These are phyloP conservation scores for Cercospora sp. DNA, from an alignment of 2,329 filamentous ascomycete species.

Conservation along the genomic window DNA sequence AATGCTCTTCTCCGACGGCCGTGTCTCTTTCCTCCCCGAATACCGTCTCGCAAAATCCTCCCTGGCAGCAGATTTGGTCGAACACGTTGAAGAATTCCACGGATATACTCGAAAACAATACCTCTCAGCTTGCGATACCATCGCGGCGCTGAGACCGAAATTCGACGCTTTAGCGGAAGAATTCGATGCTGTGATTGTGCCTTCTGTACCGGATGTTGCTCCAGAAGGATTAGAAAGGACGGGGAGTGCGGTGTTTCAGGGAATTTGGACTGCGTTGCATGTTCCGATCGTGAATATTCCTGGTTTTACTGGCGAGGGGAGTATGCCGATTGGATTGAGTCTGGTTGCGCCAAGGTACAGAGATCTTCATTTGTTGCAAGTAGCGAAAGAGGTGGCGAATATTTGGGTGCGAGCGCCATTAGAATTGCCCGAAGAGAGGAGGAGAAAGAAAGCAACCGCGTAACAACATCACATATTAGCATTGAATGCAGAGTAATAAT, in stretches of 20 bases:
- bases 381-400: conserved; percentile 45
- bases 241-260: conserved; percentile 52
- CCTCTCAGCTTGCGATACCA: conserved; percentile 57
- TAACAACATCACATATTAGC: conserved; percentile 1
- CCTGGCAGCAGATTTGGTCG: conserved; percentile 49
- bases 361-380: conserved; percentile 46
- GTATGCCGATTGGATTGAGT: conserved; percentile 61
- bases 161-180: conserved; percentile 54
- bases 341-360: conserved; percentile 51
- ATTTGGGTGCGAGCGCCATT: conserved; percentile 32
- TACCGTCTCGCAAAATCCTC: conserved; percentile 52
- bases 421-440: conserved; percentile 4
- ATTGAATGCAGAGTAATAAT: background rate
- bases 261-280: conserved; percentile 50
- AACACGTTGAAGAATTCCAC: conserved; percentile 53
- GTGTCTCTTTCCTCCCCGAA: conserved; percentile 56
- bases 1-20: conserved; percentile 55
- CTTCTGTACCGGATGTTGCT: conserved; percentile 61
- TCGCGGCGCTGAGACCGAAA: conserved; percentile 55
- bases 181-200: conserved; percentile 59
- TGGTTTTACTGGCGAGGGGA: conserved; percentile 58
- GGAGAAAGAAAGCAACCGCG: background rate
- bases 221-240: conserved; percentile 56
- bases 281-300: conserved; percentile 65
- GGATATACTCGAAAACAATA: conserved; percentile 50